These are phyloP conservation scores for Zygosaccharomyces rouxii DNA, from an alignment of 805 yeast genomes.

Conservation along the genomic window DNA sequence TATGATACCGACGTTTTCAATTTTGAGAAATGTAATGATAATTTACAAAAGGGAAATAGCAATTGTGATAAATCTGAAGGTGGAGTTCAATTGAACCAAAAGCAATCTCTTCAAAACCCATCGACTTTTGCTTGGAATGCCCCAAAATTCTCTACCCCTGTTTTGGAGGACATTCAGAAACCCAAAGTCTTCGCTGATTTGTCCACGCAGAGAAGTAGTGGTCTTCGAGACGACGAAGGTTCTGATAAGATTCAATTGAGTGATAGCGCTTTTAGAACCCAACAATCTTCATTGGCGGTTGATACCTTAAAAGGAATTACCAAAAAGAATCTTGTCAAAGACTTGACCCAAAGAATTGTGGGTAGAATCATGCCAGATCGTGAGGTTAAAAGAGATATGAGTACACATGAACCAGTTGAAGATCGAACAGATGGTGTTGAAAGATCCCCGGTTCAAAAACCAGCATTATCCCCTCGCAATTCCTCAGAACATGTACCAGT, in stretches of 20 bases:
- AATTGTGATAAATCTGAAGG: not conserved
- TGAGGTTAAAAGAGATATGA: slow-evolving; percentile 8
- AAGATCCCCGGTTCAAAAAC: not conserved
- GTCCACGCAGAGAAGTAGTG: slow-evolving; percentile 7
- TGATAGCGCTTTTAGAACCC: slow-evolving; percentile 9
- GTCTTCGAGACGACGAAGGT: not conserved
- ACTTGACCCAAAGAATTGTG: slow-evolving; percentile 25
- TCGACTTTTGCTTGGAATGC: slow-evolving; percentile 26
- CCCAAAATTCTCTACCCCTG: slow-evolving; percentile 26
- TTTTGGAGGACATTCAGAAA: slow-evolving; percentile 23
- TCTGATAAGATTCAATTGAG: slow-evolving; percentile 1
- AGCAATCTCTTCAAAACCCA: slow-evolving; percentile 6
- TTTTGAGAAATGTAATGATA: slow-evolving; percentile 1
- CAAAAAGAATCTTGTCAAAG: slow-evolving; percentile 21
- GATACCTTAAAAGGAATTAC: slow-evolving; percentile 26
- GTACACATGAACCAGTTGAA: not conserved
- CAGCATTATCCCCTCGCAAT: not conserved
- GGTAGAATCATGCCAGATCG: slow-evolving; percentile 20
- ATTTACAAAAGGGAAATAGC: not conserved
- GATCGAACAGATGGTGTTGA: not conserved
- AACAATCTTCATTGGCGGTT: slow-evolving; percentile 23
- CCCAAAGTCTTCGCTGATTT: slow-evolving; percentile 26
- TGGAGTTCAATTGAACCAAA: not conserved
- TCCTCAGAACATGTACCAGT: slow-evolving; percentile 10
- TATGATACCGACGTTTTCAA: slow-evolving; percentile 61